A percentile compares a stretch with the other conserved stretches of the same genome.
phyloP scores from a whole-genome alignment of 2,329 filamentous ascomycete genomes.

The Fusarium lyarnte region DNA sequence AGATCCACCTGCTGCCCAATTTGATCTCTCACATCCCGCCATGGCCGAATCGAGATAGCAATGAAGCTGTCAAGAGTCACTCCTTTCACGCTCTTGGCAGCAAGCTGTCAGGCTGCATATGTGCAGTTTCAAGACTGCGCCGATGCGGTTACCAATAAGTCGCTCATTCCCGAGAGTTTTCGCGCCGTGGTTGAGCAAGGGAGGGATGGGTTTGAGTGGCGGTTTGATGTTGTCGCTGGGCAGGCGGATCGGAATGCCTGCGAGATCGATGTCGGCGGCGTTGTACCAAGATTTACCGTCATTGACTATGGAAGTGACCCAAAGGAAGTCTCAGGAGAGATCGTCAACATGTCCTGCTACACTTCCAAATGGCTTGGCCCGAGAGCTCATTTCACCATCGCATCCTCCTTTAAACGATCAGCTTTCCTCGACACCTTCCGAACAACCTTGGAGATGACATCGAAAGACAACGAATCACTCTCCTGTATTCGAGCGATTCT shows the following conservation, averaged over 20 bases:
- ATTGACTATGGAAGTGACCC: background rate
- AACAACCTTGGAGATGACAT: slow-evolving; percentile 1
- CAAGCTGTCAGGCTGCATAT: slow-evolving; percentile 8
- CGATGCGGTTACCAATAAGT: background rate
- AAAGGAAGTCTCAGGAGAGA: background rate
- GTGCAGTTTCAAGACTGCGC: slow-evolving; percentile 24
- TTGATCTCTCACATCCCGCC: slow-evolving; percentile 18
- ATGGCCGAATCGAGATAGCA: slow-evolving; percentile 5
- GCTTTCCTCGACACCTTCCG: slow-evolving; percentile 13
- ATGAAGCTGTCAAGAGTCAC: slow-evolving; percentile 18
- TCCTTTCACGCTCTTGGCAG: background rate
- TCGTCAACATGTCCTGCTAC: slow-evolving; percentile 17
- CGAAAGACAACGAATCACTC: background rate
- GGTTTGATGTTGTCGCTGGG: background rate
- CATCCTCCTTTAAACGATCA: slow-evolving; percentile 1
- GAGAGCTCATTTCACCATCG: slow-evolving; percentile 4
- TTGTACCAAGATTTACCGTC: background rate
- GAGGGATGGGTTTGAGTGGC: background rate
- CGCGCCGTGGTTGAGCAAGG: background rate
- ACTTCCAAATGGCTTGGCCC: background rate
- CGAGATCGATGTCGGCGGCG: background rate
- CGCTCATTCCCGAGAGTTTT: slow-evolving; percentile 19
- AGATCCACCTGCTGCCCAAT: slow-evolving; percentile 15
- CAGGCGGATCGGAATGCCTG: slow-evolving; percentile 5
- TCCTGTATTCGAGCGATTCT: background rate